A percentile compares a stretch with the other conserved stretches of the same genome.
Evolutionary conservation across 345 rosid genomes (phyloP).

Genomic region (Brassica juncea): DNA sequence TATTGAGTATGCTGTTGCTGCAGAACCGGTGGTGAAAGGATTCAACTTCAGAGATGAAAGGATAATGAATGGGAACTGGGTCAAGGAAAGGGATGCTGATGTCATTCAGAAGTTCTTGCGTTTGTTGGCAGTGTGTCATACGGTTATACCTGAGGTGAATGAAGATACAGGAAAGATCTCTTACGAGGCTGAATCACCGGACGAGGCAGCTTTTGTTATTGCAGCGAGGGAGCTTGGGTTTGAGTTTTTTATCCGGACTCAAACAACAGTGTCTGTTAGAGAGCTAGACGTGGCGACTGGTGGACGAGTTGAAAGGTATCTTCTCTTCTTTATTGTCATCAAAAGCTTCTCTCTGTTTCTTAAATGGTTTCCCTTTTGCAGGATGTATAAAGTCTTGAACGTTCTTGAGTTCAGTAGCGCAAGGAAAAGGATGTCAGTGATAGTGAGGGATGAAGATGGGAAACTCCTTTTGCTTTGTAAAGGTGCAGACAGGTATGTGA

Average conservation of each 20-base stretch:
- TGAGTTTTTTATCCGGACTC: slow-evolving; percentile 77
- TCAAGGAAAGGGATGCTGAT: slow-evolving; percentile 57
- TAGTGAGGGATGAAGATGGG: slow-evolving; percentile 68
- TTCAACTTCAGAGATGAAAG: slow-evolving; percentile 88
- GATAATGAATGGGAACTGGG: slow-evolving; percentile 80
- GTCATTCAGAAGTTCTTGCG: slow-evolving; percentile 72
- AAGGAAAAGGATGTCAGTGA: slow-evolving; percentile 83
- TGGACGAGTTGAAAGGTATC: slow-evolving; percentile 70
- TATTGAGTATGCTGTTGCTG: slow-evolving; percentile 33
- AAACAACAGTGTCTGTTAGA: slow-evolving; percentile 59
- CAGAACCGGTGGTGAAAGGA: slow-evolving; percentile 59
- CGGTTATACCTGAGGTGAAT: slow-evolving; percentile 91
- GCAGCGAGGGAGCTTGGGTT: slow-evolving; percentile 96
- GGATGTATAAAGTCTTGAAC: slow-evolving; percentile 67
- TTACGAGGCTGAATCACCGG: slow-evolving; percentile 97
- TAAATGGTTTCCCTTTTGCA: slow-evolving; percentile 43
- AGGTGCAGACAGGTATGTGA: slow-evolving; percentile 95
- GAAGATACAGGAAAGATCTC: slow-evolving; percentile 67
- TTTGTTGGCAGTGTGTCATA: slow-evolving; percentile 83
- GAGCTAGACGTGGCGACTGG: slow-evolving; percentile 65
- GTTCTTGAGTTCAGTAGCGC: slow-evolving; percentile 73
- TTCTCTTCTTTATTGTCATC: slow-evolving; percentile 11
- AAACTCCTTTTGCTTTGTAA: slow-evolving; percentile 79
- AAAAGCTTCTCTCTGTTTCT: slow-evolving; percentile 10
- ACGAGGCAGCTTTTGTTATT: slow-evolving; percentile 95